Conservation (phyloP, 495 filamentous ascomycete species). For the Penicillium argentinense region DNA sequence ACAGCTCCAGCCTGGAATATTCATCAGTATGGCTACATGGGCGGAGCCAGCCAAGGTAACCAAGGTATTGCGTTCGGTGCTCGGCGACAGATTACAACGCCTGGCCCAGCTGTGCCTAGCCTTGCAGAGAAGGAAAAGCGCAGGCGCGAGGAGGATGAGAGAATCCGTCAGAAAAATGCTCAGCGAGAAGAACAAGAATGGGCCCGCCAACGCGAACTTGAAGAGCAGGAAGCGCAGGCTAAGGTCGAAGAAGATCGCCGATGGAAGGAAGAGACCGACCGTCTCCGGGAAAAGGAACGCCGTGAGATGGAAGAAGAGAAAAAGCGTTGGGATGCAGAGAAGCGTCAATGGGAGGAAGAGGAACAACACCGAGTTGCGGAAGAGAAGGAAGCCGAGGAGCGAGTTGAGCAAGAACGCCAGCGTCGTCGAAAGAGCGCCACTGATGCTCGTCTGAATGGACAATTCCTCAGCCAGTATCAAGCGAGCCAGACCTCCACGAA, state of each 20-base stretch:
- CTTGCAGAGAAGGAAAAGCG: slow-evolving; percentile 65
- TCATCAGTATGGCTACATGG: slow-evolving; percentile 98
- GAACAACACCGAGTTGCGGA: slow-evolving; percentile 72
- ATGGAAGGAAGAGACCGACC: slow-evolving; percentile 78
- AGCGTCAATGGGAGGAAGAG: slow-evolving; percentile 77
- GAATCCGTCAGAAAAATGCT: slow-evolving; percentile 50
- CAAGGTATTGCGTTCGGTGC: slow-evolving; percentile 91
- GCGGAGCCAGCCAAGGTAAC: slow-evolving; percentile 94
- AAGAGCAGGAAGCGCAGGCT: slow-evolving; percentile 66
- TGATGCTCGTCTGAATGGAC: slow-evolving; percentile 72
- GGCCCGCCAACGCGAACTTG: slow-evolving; percentile 58
- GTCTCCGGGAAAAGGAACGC: slow-evolving; percentile 66
- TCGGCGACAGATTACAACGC: slow-evolving; percentile 86
- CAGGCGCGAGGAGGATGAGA: slow-evolving; percentile 62
- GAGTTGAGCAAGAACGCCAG: slow-evolving; percentile 64
- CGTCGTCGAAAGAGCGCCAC: slow-evolving; percentile 56
- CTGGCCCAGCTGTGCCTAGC: slow-evolving; percentile 74
- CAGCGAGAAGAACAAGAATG: slow-evolving; percentile 63
- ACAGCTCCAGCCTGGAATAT: slow-evolving; percentile 98
- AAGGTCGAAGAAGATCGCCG: slow-evolving; percentile 68
- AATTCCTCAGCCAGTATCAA: slow-evolving; percentile 85
- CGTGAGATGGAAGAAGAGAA: slow-evolving; percentile 73
- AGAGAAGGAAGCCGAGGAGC: slow-evolving; percentile 69
- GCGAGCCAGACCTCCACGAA: slow-evolving; percentile 39
- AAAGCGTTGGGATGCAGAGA: slow-evolving; percentile 79